A percentile compares a stretch with the other conserved stretches of the same genome.
These are phyloP conservation scores for Malassezia slooffiae DNA, from an alignment of 1,284 basidiomycete species.

Conservation along the genomic window DNA sequence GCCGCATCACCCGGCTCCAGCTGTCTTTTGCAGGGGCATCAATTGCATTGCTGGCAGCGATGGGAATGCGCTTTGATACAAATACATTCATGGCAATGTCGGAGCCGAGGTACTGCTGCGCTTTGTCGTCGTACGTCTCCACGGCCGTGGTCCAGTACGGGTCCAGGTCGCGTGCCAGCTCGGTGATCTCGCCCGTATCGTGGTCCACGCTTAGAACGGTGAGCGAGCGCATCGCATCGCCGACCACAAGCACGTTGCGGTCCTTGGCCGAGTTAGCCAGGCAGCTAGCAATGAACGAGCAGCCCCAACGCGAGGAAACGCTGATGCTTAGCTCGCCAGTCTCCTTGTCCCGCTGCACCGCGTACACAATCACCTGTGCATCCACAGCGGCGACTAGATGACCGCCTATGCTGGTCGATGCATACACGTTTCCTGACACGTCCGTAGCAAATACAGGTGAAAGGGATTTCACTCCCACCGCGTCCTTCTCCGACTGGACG, in stretches of 20 bases:
- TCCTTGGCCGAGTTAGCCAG: slow-evolving; percentile 20
- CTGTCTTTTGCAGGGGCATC: slow-evolving; percentile 4
- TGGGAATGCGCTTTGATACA: slow-evolving; percentile 25
- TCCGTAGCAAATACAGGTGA: slow-evolving; percentile 20
- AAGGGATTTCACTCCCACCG: slow-evolving; percentile 14
- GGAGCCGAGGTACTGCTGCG: slow-evolving; percentile 36
- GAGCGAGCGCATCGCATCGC: slow-evolving; percentile 39
- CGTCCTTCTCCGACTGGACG: slow-evolving; percentile 13
- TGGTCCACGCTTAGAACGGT: slow-evolving; percentile 29
- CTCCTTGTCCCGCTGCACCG: slow-evolving; percentile 1
- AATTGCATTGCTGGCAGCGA: background rate
- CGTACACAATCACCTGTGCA: slow-evolving; percentile 30
- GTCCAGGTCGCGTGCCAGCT: slow-evolving; percentile 39
- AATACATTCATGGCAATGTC: slow-evolving; percentile 43
- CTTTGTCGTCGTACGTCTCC: slow-evolving; percentile 20
- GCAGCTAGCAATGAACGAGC: slow-evolving; percentile 37
- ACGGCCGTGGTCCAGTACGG: slow-evolving; percentile 42
- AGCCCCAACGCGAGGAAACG: slow-evolving; percentile 18
- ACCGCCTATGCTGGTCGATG: slow-evolving; percentile 16
- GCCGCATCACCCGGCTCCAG: slow-evolving; percentile 31
- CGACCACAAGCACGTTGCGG: slow-evolving; percentile 24
- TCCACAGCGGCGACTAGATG: slow-evolving; percentile 34
- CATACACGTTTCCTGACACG: slow-evolving; percentile 37
- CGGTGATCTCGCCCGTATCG: slow-evolving; percentile 18
- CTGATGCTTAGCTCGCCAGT: background rate